Conservation (phyloP, 768 basidiomycete species). For the Boletus rubropictus region DNA sequence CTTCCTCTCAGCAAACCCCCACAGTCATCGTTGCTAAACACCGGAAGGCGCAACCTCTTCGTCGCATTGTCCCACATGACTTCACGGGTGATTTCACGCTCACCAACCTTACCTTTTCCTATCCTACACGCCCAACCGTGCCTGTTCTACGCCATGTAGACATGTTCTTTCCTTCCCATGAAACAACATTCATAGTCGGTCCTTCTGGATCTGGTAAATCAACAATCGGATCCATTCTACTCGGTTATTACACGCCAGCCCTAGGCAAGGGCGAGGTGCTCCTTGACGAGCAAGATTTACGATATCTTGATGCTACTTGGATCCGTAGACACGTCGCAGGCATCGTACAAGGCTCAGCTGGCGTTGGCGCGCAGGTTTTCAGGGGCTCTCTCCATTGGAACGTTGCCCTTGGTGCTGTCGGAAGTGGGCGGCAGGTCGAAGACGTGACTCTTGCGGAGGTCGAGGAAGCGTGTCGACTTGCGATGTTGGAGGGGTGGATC, state of each 20-base stretch:
- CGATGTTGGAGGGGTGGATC: conserved; percentile 85
- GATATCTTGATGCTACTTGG: conserved; percentile 68
- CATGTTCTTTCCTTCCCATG: conserved; percentile 64
- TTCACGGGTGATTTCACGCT: conserved; percentile 71
- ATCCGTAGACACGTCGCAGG: conserved; percentile 64
- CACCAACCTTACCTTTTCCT: conserved; percentile 57
- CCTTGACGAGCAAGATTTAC: conserved; percentile 78
- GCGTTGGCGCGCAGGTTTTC: conserved; percentile 43
- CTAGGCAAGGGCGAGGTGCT: conserved; percentile 51
- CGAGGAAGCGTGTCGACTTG: conserved; percentile 73
- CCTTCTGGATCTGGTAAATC: conserved; percentile 76
- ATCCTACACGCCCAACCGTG: conserved; percentile 63
- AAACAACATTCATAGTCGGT: conserved; percentile 78
- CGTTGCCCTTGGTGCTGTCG: conserved; percentile 69
- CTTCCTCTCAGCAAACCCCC: conserved; percentile 33
- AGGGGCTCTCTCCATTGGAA: conserved; percentile 81
- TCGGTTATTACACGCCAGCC: conserved; percentile 68
- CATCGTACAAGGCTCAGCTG: conserved; percentile 72
- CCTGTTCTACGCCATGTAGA: conserved; percentile 54
- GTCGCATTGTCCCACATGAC: conserved; percentile 57
- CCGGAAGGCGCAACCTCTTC: conserved; percentile 32
- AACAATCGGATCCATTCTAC: conserved; percentile 56
- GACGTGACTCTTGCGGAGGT: conserved; percentile 66
- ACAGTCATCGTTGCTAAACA: conserved; percentile 18
- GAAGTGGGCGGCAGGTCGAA: conserved; percentile 37